Conservation (phyloP, 768 basidiomycete genomes). For the Saitozyma podzolica region DNA sequence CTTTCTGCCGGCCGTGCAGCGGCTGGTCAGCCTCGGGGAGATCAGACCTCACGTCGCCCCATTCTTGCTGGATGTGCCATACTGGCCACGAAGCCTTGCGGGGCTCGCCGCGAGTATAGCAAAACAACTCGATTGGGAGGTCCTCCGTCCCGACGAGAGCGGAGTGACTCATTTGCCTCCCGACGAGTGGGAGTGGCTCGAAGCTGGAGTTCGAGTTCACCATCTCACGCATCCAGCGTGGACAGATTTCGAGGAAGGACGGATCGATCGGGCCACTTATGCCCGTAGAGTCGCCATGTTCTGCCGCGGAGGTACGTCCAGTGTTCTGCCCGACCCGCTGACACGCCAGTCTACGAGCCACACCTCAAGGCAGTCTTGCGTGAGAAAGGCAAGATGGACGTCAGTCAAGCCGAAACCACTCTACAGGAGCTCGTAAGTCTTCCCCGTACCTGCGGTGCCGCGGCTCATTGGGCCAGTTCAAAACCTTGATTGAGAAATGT, state of each 20-base stretch:
- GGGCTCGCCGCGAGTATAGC: background rate
- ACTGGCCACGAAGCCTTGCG: conserved; percentile 24
- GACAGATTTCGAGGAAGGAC: conserved; percentile 20
- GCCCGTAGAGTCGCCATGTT: conserved; percentile 25
- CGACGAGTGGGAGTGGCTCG: conserved; percentile 25
- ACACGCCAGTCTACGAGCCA: conserved; percentile 29
- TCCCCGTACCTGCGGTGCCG: too few species aligned
- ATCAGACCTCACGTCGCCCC: conserved; percentile 27
- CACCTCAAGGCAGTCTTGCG: conserved; percentile 33
- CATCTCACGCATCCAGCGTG: conserved; percentile 31
- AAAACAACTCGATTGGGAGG: too few species aligned
- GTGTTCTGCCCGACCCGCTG: background rate
- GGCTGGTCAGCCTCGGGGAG: conserved; percentile 26
- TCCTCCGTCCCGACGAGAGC: background rate
- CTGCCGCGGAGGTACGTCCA: conserved; percentile 19
- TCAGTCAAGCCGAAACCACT: conserved; percentile 29
- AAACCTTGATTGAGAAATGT: conserved; percentile 32
- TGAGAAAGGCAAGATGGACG: conserved; percentile 28
- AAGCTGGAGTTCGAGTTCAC: conserved; percentile 23
- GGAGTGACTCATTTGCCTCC: background rate
- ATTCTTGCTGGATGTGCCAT: conserved; percentile 24
- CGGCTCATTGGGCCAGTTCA: conserved; percentile 16
- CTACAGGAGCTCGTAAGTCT: conserved; percentile 32
- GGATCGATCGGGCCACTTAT: conserved; percentile 26
- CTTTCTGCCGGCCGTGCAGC: conserved; percentile 24